Evolutionary conservation across 164 flowering plant species (phyloP).

Genomic region (Hamamelis virginiana): DNA sequence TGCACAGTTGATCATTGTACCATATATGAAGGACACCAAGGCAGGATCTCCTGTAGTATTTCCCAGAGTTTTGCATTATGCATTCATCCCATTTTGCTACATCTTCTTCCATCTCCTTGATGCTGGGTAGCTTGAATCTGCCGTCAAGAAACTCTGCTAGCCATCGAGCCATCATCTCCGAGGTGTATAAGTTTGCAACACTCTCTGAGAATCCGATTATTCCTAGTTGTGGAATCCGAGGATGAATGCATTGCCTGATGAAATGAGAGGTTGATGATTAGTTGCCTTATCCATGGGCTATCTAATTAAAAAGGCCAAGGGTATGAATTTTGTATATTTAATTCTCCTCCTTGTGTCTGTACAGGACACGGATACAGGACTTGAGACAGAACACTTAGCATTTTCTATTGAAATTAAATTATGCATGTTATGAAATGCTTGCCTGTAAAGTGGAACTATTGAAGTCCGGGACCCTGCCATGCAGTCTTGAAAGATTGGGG

Average conservation of each 20-base stretch:
- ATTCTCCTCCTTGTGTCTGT: too few species aligned
- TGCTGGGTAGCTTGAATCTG: slow-evolving; percentile 45
- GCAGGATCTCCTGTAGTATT: slow-evolving; percentile 43
- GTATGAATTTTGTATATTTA: too few species aligned
- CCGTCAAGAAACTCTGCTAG: slow-evolving; percentile 44
- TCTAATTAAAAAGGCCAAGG: too few species aligned
- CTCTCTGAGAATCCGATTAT: slow-evolving; percentile 59
- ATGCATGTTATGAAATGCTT: not conserved
- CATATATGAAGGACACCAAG: slow-evolving; percentile 38
- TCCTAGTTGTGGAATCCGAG: slow-evolving; percentile 61
- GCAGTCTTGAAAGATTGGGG: slow-evolving; percentile 32
- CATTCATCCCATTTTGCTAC: slow-evolving; percentile 42
- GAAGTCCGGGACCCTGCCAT: slow-evolving; percentile 32
- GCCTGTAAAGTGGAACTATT: slow-evolving; percentile 59
- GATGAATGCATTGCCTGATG: slow-evolving; percentile 54
- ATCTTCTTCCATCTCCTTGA: slow-evolving; percentile 57
- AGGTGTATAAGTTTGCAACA: slow-evolving; percentile 48
- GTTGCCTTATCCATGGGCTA: too few species aligned
- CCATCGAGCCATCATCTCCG: slow-evolving; percentile 65
- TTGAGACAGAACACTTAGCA: too few species aligned
- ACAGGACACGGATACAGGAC: too few species aligned
- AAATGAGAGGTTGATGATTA: too few species aligned
- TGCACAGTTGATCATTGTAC: too few species aligned
- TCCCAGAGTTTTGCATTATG: slow-evolving; percentile 37
- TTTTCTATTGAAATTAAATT: too few species aligned